Conservation (phyloP, 306 rosid genomes). For the Quercus glauca region DNA sequence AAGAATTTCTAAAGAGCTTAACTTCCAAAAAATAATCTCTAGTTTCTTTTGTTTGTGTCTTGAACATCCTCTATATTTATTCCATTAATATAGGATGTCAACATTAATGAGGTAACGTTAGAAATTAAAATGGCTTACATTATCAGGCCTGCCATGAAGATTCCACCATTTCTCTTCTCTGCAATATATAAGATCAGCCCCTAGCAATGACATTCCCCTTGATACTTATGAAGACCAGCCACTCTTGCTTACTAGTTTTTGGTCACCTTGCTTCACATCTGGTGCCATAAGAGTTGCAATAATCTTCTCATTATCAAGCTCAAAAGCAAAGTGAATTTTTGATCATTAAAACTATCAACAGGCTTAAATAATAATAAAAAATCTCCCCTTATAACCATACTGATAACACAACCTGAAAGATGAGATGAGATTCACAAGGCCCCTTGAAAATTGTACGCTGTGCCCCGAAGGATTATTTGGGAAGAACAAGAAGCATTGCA, state of each 20-base stretch:
- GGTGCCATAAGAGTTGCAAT: constrained; percentile 49
- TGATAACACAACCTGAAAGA: background rate
- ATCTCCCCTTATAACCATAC: too few relatives aligned
- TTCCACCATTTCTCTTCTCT: constrained; percentile 70
- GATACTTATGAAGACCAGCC: constrained; percentile 57
- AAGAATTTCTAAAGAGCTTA: too few relatives aligned
- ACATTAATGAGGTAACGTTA: too few relatives aligned
- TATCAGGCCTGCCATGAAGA: constrained; percentile 58
- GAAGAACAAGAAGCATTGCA: background rate
- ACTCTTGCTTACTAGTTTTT: constrained; percentile 30
- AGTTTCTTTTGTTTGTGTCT: too few relatives aligned
- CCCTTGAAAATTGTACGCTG: background rate
- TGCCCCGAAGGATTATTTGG: background rate
- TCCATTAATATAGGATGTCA: too few relatives aligned
- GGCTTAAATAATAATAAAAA: background rate
- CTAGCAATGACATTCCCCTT: constrained; percentile 47
- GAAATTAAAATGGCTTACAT: constrained; percentile 19
- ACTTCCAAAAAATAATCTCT: too few relatives aligned
- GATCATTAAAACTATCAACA: background rate
- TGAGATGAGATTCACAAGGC: background rate
- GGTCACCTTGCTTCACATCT: constrained; percentile 24
- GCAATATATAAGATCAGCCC: constrained; percentile 51
- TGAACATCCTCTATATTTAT: too few relatives aligned
- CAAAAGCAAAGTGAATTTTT: background rate
- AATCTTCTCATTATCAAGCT: constrained; percentile 29